Evolutionary conservation across 2,329 filamentous ascomycete species (phyloP).

Genomic region (Penicillium brasilianum): DNA sequence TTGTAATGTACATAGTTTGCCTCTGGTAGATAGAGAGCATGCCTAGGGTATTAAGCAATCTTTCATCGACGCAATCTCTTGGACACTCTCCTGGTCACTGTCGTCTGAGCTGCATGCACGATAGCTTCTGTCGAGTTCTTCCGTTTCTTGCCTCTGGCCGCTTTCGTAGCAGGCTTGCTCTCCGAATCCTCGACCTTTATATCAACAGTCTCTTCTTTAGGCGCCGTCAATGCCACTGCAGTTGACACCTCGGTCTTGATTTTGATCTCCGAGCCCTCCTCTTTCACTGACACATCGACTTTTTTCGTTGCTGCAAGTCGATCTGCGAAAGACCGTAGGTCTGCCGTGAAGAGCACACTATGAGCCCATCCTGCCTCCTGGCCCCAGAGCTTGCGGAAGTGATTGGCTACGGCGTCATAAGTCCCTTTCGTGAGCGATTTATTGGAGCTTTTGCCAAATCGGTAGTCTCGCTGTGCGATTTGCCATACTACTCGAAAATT

Average conservation of each 20-base stretch:
- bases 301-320: slow-evolving; percentile 53
- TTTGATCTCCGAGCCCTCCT: slow-evolving; percentile 34
- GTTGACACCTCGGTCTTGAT: slow-evolving; percentile 37
- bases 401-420: slow-evolving; percentile 87
- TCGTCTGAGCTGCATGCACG: slow-evolving; percentile 30
- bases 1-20: slow-evolving; percentile 1
- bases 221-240: slow-evolving; percentile 31
- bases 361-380: slow-evolving; percentile 96
- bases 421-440: slow-evolving; percentile 86
- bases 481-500: slow-evolving; percentile 73
- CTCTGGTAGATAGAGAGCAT: background rate
- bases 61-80: slow-evolving; percentile 35
- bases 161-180: slow-evolving; percentile 16
- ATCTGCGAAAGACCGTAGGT: slow-evolving; percentile 82
- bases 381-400: slow-evolving; percentile 90
- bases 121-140: slow-evolving; percentile 25
- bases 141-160: slow-evolving; percentile 22
- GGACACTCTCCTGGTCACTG: slow-evolving; percentile 36
- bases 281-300: slow-evolving; percentile 42
- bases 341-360: slow-evolving; percentile 93
- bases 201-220: slow-evolving; percentile 28
- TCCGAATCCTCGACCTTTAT: slow-evolving; percentile 29
- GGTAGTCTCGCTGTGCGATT: slow-evolving; percentile 95
- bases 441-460: slow-evolving; percentile 79
- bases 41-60: background rate